Evolutionary conservation across 768 basidiomycete species (phyloP), one percentile per base, ranked within the genome.

Genomic region (Pleurotus tuoliensis): DNA sequence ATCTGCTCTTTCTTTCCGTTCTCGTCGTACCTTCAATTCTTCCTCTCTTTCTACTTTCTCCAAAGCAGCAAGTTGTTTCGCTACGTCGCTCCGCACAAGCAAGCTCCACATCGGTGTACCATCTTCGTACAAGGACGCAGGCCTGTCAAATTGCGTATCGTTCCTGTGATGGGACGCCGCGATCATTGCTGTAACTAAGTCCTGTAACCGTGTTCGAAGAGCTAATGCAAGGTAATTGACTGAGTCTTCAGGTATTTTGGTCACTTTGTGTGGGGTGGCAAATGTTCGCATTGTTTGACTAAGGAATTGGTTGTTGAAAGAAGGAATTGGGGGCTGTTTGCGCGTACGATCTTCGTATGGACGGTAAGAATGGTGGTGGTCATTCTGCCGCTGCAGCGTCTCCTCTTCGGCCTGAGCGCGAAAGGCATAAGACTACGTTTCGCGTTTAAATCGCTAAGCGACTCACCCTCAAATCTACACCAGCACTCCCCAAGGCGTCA

Each of bases 11-110:
- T 92, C 87, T 66, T 88, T 92, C 46, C 93, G 74, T 69, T 94
- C 91, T 53, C 87, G 72, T 44, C 92, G 77, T 46, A 88, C 71
- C 58, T 77, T 77, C 67, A 82, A 80, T 71, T 96, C 93, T 53
- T 96, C 94, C 62, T 94, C 94, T 47, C 90, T 74, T 64, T 95
- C 92, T 6, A 80, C 78, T 58, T 82, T 83, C 70, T 96, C 93
- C 25, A 96, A 71, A 13, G 81, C 82, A 0, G 79, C 78, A 0
- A 93, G 74, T 71, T 92, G 88, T 68, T 92, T 94, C 24, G 80
- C 85, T 6, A 92, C 80, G 63, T 96, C 92, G 34, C 78, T 82
- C n/a, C 86, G 80, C 8, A 96, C 81, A 9, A 84, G 72, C 55
- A 92, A 77, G 49, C 81, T 81, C 91, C 92, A 96, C 87, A 94